Base-by-base conservation (phyloP, 2,329 filamentous ascomycete genomes). In the Aspergillus unguis region DNA sequence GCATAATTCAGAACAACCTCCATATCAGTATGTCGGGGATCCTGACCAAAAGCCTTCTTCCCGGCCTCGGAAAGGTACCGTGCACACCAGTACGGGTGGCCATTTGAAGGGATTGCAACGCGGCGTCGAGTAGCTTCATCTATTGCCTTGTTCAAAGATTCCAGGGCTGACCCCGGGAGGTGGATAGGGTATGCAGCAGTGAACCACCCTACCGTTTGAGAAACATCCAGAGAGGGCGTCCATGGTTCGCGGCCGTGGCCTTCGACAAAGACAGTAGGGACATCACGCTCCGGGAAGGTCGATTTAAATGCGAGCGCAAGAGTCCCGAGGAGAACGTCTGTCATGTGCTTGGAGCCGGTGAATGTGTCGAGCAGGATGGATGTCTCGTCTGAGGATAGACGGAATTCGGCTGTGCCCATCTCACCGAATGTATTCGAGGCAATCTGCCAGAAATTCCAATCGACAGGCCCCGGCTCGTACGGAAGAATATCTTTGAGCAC, bases 161-260 rank as follows among this genome's bases (percentile, higher is more conserved):
- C 4, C 6, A 38, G 6, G 3, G n/a, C 29, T 10, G 33, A 17
- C 6, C 7, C 23, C 3, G 44, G 29, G 8, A 45, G 32, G 29
- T 47, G 48, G 7, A 54, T 25, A 2, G 53, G 56, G 11, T 25
- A 36, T 1, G 50, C 44, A 2, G 53, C 45, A 5, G 53, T 58
- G 23, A 52, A 58, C 52, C 48, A 52, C 10, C 48, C 52, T 23
- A 55, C 51, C 10, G 51, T 53, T 1, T 35, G 44, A 4, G 49
- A 54, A 10, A 57, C 3, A 36, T 60, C 58, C 1, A 56, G 28
- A 0, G 27, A 42, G 3, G 33, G 4, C 6, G 35, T 23, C 52
- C 52, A 55, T 0, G 58, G 36, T 27, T 60, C 58, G 4, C 58
- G 53, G 6, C 58, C 58, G 40, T 60, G 58, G 6, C 48, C 53